phyloP scores from a whole-genome alignment of 78 protist species.

The Dictyostelium brefeldianum region DNA sequence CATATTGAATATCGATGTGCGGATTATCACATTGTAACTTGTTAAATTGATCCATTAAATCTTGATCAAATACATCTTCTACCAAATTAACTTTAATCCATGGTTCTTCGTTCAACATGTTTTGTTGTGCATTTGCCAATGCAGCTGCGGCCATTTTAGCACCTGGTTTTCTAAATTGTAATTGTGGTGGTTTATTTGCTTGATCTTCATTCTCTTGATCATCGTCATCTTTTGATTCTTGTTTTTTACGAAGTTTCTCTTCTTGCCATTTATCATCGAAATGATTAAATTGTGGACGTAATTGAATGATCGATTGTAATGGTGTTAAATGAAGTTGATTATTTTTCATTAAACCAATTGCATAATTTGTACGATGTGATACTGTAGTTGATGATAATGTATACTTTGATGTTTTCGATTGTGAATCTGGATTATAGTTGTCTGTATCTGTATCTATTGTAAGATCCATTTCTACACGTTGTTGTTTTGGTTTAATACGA shows the following conservation, averaged over 20 bases:
- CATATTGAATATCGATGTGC: not conserved
- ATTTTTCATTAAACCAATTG: constrained; percentile 48
- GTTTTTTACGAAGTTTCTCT: constrained; percentile 49
- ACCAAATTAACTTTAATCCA: constrained; percentile 61
- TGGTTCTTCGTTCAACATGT: constrained; percentile 33
- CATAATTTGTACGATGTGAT: constrained; percentile 65
- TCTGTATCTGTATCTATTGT: constrained; percentile 25
- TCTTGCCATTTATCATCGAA: constrained; percentile 44
- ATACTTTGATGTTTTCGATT: not conserved
- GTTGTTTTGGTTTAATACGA: constrained; percentile 76
- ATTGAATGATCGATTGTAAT: constrained; percentile 67
- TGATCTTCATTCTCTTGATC: constrained; percentile 31
- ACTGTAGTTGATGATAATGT: constrained; percentile 69
- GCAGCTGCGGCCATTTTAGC: constrained; percentile 11
- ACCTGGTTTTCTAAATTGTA: constrained; percentile 46
- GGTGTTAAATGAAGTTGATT: constrained; percentile 72
- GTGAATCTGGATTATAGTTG: constrained; percentile 42
- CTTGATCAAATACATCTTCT: constrained; percentile 3
- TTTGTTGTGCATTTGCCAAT: constrained; percentile 24
- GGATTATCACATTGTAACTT: constrained; percentile 20
- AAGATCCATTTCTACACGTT: constrained; percentile 60
- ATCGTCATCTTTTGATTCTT: constrained; percentile 7
- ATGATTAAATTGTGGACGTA: constrained; percentile 45
- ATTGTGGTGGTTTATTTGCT: not conserved
- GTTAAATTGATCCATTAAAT: not conserved